phyloP scores from a whole-genome alignment of 345 rosid species.

The Kernera saxatilis region DNA sequence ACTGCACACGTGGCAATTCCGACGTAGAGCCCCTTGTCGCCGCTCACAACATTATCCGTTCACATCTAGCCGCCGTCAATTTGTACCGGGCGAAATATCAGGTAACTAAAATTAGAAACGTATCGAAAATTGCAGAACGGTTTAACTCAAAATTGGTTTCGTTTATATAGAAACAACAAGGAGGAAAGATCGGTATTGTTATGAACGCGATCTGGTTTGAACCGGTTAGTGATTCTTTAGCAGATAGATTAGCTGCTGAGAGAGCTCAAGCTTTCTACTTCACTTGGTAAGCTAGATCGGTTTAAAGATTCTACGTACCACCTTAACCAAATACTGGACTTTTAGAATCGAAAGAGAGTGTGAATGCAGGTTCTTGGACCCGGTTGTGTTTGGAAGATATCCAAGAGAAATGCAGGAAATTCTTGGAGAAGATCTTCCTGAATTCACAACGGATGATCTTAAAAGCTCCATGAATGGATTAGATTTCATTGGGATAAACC shows the following conservation, averaged over 20 bases:
- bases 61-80: constrained; percentile 51
- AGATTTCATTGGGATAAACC: constrained; percentile 71
- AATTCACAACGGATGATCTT: constrained; percentile 41
- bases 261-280: constrained; percentile 60
- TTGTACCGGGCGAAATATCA: constrained; percentile 48
- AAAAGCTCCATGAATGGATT: constrained; percentile 32
- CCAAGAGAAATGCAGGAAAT: constrained; percentile 50
- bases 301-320: not conserved
- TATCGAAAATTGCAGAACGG: not conserved
- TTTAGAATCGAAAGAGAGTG: not conserved
- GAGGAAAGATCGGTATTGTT: constrained; percentile 58
- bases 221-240: constrained; percentile 46
- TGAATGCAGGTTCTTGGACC: constrained; percentile 57
- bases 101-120: constrained; percentile 19
- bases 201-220: constrained; percentile 52
- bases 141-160: not conserved
- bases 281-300: constrained; percentile 40
- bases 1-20: constrained; percentile 49
- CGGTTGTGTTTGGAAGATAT: constrained; percentile 53
- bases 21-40: constrained; percentile 47
- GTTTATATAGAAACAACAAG: constrained; percentile 39
- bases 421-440: constrained; percentile 43
- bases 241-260: constrained; percentile 48
- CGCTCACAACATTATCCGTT: constrained; percentile 61
- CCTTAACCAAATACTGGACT: not conserved